These are phyloP conservation scores for Linderina pennispora DNA, from an alignment of 192 early-diverging fungal genomes.

Conservation along the genomic window DNA sequence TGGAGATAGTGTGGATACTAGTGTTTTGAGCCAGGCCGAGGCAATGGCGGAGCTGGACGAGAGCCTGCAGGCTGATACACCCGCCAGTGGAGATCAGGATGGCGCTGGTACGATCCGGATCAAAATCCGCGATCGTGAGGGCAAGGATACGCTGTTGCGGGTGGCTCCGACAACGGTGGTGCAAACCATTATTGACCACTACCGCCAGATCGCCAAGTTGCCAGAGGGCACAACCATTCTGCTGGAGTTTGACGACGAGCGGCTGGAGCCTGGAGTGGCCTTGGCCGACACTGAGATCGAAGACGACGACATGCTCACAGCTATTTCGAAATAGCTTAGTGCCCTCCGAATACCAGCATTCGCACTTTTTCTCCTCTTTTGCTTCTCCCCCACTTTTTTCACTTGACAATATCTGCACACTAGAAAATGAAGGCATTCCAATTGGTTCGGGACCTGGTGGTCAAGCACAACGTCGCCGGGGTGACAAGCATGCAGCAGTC, in stretches of 20 bases:
- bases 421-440: conserved; percentile 1
- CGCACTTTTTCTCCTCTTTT: not conserved
- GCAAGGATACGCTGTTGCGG: conserved; percentile 27
- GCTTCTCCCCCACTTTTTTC: not conserved
- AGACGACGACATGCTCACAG: conserved; percentile 56
- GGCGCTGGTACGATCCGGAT: conserved; percentile 15
- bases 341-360: not conserved
- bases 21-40: too few species aligned
- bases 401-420: not conserved
- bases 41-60: too few species aligned
- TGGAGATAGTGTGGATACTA: too few species aligned
- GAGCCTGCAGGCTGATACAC: too few species aligned
- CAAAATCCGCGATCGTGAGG: conserved; percentile 27
- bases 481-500: conserved; percentile 15
- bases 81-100: conserved; percentile 5
- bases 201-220: conserved; percentile 34
- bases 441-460: conserved; percentile 1
- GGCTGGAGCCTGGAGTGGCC: conserved; percentile 31
- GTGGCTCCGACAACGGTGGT: conserved; percentile 34
- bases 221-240: conserved; percentile 2
- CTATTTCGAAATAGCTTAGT: conserved; percentile 17
- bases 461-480: conserved; percentile 21
- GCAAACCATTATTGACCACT: conserved; percentile 43
- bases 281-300: conserved; percentile 53
- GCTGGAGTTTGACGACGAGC: conserved; percentile 55